Conservation (phyloP, 495 filamentous ascomycete species). For the Mytilinidion resinicola region DNA sequence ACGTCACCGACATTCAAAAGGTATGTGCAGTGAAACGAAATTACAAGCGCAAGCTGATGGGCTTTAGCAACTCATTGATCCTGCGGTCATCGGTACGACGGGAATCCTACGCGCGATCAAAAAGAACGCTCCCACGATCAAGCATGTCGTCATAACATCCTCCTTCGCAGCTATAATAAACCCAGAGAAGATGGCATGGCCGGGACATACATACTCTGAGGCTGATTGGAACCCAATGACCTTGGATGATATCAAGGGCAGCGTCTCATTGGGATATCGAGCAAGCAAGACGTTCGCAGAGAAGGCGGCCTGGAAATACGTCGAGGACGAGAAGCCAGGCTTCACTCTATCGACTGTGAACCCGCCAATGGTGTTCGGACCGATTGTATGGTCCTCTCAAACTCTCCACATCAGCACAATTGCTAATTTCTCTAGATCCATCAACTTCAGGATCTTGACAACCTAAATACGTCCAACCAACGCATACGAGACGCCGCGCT, state of each 20-base stretch:
- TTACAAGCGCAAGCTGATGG: not conserved
- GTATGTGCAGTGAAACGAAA: not conserved
- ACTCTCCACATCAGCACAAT: not conserved
- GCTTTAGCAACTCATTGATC: slow-evolving; percentile 65
- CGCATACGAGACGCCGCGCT: slow-evolving; percentile 48
- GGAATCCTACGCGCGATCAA: slow-evolving; percentile 71
- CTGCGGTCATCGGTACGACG: slow-evolving; percentile 79
- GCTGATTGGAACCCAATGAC: slow-evolving; percentile 81
- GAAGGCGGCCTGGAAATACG: slow-evolving; percentile 74
- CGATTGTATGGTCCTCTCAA: slow-evolving; percentile 42
- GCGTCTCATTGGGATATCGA: slow-evolving; percentile 45
- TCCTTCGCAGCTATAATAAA: slow-evolving; percentile 76
- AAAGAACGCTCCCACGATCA: slow-evolving; percentile 65
- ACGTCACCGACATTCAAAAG: slow-evolving; percentile 60
- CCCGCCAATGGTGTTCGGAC: slow-evolving; percentile 67
- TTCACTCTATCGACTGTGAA: slow-evolving; percentile 71
- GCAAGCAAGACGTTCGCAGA: slow-evolving; percentile 48
- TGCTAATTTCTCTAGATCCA: slow-evolving; percentile 27
- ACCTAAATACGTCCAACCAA: slow-evolving; percentile 64
- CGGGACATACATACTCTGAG: slow-evolving; percentile 59
- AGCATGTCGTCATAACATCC: slow-evolving; percentile 72
- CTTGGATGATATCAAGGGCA: slow-evolving; percentile 54
- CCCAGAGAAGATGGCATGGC: slow-evolving; percentile 40
- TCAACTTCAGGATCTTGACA: slow-evolving; percentile 59
- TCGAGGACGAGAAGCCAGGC: slow-evolving; percentile 70